A percentile compares a stretch with the other conserved stretches of the same genome.
These are phyloP conservation scores for Vinca major DNA, from an alignment of 305 asterid species.

Conservation along the genomic window DNA sequence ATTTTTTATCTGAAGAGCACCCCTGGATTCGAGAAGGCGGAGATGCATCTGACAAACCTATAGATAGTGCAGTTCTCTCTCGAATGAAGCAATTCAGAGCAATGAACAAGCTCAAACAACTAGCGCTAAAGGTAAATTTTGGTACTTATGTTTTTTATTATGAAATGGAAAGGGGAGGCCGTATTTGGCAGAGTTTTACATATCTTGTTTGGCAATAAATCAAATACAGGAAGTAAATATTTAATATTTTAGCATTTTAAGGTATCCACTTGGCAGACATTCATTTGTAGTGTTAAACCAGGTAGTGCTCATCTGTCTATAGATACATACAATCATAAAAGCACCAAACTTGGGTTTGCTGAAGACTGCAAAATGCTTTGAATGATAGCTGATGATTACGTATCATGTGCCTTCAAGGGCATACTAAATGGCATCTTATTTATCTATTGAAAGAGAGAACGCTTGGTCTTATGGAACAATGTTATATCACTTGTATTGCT, in stretches of 20 bases:
- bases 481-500: not conserved
- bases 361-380: not conserved
- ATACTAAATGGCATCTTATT: not conserved
- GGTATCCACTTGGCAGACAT: not conserved
- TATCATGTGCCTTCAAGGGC: not conserved
- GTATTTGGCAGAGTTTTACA: not conserved
- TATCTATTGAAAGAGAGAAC: not conserved
- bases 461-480: not conserved
- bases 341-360: not conserved
- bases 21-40: slow-evolving; percentile 63
- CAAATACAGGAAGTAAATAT: not conserved
- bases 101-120: slow-evolving; percentile 75
- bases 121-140: slow-evolving; percentile 50
- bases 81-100: slow-evolving; percentile 91
- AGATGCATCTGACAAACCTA: slow-evolving; percentile 67
- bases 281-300: not conserved
- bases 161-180: not conserved
- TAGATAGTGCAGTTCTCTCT: slow-evolving; percentile 69
- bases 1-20: slow-evolving; percentile 35
- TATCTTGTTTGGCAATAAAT: not conserved
- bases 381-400: not conserved
- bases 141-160: not conserved
- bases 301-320: not conserved
- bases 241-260: not conserved
- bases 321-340: not conserved